phyloP scores from a whole-genome alignment of 2,329 filamentous ascomycete species.

The Didymella sp. region DNA sequence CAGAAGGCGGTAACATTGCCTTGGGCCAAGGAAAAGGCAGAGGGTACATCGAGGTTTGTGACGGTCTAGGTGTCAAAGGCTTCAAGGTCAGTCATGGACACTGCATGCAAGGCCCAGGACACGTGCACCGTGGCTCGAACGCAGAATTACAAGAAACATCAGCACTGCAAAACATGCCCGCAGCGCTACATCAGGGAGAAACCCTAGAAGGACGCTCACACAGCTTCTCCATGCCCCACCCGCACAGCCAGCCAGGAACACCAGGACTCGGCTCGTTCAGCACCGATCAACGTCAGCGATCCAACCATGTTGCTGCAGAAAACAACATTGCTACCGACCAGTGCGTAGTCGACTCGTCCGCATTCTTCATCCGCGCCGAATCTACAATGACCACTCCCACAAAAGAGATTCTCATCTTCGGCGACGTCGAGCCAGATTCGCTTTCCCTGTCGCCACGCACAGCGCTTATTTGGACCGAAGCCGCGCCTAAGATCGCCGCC shows the following conservation, averaged over 20 bases:
- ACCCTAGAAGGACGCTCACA: constrained; percentile 40
- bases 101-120: constrained; percentile 71
- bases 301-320: constrained; percentile 22
- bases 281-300: constrained; percentile 28
- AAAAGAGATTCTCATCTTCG: constrained; percentile 86
- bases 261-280: constrained; percentile 33
- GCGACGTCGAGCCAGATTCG: constrained; percentile 92
- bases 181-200: constrained; percentile 33
- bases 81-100: constrained; percentile 89
- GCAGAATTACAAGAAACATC: constrained; percentile 50
- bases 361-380: constrained; percentile 87
- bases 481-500: constrained; percentile 79
- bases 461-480: constrained; percentile 82
- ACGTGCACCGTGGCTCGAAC: constrained; percentile 54
- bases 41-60: constrained; percentile 87
- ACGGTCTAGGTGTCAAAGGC: constrained; percentile 86
- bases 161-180: constrained; percentile 30
- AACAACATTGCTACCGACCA: constrained; percentile 39
- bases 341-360: constrained; percentile 86
- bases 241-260: constrained; percentile 47
- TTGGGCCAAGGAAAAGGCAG: constrained; percentile 79
- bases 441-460: constrained; percentile 84
- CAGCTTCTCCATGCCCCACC: constrained; percentile 43
- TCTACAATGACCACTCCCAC: constrained; percentile 44
- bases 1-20: constrained; percentile 85